Percentiles rank a stretch among this genome's conserved stretches.
phyloP scores from a whole-genome alignment of 805 yeast species.

The Wickerhamia fluorescens region DNA sequence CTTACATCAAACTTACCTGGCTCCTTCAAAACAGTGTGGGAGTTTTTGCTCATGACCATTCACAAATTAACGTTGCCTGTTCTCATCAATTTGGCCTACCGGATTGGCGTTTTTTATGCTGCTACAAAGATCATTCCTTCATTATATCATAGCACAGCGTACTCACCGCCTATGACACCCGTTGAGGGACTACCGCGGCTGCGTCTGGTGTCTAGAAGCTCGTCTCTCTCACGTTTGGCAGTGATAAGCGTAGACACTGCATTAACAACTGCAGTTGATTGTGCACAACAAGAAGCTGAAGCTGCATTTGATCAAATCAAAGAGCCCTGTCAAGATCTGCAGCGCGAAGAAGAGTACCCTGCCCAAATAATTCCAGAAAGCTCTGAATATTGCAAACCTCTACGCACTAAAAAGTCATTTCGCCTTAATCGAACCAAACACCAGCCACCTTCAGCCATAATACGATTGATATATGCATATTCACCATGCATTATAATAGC shows the following conservation, averaged over 20 bases:
- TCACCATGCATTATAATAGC: slow-evolving; percentile 93
- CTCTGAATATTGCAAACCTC: neutral
- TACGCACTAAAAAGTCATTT: slow-evolving; percentile 7
- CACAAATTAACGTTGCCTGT: slow-evolving; percentile 75
- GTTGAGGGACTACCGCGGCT: slow-evolving; percentile 13
- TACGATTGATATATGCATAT: slow-evolving; percentile 69
- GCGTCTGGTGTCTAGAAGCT: slow-evolving; percentile 20
- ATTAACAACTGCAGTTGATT: neutral
- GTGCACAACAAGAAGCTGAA: neutral
- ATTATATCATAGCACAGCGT: slow-evolving; percentile 38
- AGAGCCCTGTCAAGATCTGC: no score
- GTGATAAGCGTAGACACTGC: neutral
- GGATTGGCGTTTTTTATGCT: slow-evolving; percentile 81
- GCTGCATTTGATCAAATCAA: neutral
- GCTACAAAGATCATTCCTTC: slow-evolving; percentile 93
- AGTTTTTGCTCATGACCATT: slow-evolving; percentile 43
- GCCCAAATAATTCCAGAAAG: neutral
- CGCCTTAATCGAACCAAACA: slow-evolving; percentile 10
- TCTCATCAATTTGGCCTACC: slow-evolving; percentile 70
- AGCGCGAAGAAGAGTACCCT: no score
- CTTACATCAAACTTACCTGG: slow-evolving; percentile 47
- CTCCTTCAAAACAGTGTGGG: slow-evolving; percentile 49
- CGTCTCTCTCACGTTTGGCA: slow-evolving; percentile 1
- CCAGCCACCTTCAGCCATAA: slow-evolving; percentile 29
- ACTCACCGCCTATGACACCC: slow-evolving; percentile 26